phyloP scores from a whole-genome alignment of 176 grass and related monocot genomes.

The Leersia perrieri region DNA sequence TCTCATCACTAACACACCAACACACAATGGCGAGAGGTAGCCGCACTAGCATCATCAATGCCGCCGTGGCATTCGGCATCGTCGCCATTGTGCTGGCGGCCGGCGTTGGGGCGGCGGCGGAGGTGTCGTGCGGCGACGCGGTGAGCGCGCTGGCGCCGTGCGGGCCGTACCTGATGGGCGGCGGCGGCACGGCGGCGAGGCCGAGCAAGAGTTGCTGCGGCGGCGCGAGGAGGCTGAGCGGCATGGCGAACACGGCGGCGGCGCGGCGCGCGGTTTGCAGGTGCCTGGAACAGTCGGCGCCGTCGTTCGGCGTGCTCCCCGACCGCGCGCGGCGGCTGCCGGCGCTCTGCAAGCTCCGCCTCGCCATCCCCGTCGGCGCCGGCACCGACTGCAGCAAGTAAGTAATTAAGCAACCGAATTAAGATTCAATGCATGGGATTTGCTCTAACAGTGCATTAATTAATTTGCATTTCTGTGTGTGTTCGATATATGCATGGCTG shows the following conservation, averaged over 20 bases:
- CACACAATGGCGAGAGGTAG: background rate
- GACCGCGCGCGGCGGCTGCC: conserved; percentile 41
- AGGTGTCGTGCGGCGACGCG: conserved; percentile 41
- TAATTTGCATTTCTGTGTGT: too few species aligned
- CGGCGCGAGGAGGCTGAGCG: conserved; percentile 33
- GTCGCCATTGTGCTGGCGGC: background rate
- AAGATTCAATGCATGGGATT: too few species aligned
- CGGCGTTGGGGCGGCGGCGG: background rate
- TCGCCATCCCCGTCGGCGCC: conserved; percentile 42
- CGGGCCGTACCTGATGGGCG: conserved; percentile 43
- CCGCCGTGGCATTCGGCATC: background rate
- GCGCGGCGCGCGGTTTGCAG: conserved; percentile 47
- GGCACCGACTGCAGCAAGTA: conserved; percentile 47
- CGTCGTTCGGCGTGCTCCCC: conserved; percentile 56
- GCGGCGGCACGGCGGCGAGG: background rate
- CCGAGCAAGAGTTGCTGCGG: conserved; percentile 49
- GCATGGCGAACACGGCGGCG: conserved; percentile 33
- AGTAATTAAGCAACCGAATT: background rate
- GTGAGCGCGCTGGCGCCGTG: conserved; percentile 48
- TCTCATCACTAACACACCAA: background rate
- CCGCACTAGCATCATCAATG: background rate
- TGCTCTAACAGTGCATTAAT: background rate
- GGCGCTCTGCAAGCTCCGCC: conserved; percentile 40
- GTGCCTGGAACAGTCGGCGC: conserved; percentile 53
- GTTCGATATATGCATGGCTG: background rate